Conservation (phyloP, 768 basidiomycete genomes). For the Leccinum fibrillosum region DNA sequence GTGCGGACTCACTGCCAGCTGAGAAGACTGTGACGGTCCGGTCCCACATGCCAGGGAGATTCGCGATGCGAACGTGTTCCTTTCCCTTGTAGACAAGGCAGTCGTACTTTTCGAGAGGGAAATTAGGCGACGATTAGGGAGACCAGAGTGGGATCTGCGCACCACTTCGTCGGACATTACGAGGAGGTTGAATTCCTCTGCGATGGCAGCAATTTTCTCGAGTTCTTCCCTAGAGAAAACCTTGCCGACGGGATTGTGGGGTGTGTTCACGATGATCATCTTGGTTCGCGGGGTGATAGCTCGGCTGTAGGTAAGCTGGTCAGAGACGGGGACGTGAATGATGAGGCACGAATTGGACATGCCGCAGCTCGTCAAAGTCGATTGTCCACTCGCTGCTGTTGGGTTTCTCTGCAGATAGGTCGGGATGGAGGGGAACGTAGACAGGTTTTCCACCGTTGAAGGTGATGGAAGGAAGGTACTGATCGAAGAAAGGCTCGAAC, state of each 20-base stretch:
- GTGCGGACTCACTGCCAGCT: conserved; percentile 73
- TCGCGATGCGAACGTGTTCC: conserved; percentile 90
- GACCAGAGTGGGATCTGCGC: conserved; percentile 24
- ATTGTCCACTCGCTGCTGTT: conserved; percentile 83
- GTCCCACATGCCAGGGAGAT: conserved; percentile 98
- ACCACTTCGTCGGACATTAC: conserved; percentile 98
- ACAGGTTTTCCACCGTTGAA: conserved; percentile 94
- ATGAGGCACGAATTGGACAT: conserved; percentile 11
- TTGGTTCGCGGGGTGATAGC: conserved; percentile 89
- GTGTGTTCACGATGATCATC: conserved; percentile 94
- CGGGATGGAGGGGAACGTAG: conserved; percentile 93
- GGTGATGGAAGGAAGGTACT: conserved; percentile 87
- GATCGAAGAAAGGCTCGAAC: conserved; percentile 98
- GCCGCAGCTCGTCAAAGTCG: conserved; percentile 87
- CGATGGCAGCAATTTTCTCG: conserved; percentile 78
- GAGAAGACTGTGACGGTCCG: conserved; percentile 94
- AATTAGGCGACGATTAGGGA: neutral
- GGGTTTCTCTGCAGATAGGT: conserved; percentile 46
- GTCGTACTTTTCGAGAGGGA: conserved; percentile 65
- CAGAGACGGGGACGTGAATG: neutral
- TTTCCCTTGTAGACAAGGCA: conserved; percentile 84
- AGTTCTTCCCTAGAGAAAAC: conserved; percentile 86
- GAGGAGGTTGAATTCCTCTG: conserved; percentile 88
- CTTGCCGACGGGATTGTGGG: conserved; percentile 98
- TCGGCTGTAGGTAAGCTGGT: conserved; percentile 40